Conservation (phyloP, 2,329 filamentous ascomycete genomes). For the Colletotrichum musicola region DNA sequence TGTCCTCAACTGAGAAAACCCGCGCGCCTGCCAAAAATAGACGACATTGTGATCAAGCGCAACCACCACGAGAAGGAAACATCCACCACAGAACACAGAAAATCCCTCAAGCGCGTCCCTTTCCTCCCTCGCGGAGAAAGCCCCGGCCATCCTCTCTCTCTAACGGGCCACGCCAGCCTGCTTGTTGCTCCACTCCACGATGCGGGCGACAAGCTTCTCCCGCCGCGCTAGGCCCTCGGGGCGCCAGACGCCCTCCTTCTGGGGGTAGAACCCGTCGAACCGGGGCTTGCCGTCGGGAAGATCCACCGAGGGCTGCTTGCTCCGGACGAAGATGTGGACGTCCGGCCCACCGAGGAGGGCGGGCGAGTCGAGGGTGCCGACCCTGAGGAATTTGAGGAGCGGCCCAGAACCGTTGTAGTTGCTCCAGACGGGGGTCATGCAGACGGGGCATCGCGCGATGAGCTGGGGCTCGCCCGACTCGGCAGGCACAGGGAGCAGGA, state of each 20-base stretch:
- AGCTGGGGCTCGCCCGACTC: conserved; percentile 55
- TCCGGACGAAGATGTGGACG: conserved; percentile 58
- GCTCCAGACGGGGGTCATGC: conserved; percentile 55
- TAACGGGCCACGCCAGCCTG: conserved; percentile 1
- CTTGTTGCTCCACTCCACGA: conserved; percentile 28
- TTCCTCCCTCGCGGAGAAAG: no score
- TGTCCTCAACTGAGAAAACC: no score
- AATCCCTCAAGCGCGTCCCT: no score
- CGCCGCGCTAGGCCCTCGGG: conserved; percentile 49
- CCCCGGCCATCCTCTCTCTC: no score
- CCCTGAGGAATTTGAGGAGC: conserved; percentile 53
- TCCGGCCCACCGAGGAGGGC: conserved; percentile 55
- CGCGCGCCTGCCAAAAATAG: no score
- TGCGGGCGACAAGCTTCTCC: conserved; percentile 42
- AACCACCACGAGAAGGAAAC: no score
- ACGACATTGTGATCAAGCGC: no score
- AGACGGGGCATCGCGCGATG: conserved; percentile 57
- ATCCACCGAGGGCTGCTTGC: conserved; percentile 54
- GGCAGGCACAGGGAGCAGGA: conserved; percentile 51
- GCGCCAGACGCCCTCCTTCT: conserved; percentile 48
- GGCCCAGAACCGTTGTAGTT: conserved; percentile 52
- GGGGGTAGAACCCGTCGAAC: conserved; percentile 52
- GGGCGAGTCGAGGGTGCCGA: conserved; percentile 58
- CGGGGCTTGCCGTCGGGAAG: conserved; percentile 53
- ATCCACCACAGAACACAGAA: no score